Evolutionary conservation across 2,329 filamentous ascomycete species (phyloP).

Genomic region (Penicillium sp.): DNA sequence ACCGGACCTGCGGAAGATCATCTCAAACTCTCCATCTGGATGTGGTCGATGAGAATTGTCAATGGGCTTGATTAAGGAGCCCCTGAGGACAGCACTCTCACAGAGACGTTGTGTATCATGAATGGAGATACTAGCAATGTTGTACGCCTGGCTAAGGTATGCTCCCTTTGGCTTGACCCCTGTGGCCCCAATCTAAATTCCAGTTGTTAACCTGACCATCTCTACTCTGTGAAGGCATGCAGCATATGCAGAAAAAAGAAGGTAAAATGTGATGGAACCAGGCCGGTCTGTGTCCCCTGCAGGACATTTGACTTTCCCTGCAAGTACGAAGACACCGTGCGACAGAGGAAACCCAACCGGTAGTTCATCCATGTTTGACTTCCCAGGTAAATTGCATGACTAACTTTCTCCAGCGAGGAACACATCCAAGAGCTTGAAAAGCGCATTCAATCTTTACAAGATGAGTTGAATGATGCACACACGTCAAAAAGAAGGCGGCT

Average conservation of each 20-base stretch:
- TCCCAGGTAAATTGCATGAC: background rate
- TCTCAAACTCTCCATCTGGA: background rate
- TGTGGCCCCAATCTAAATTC: background rate
- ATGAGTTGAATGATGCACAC: constrained; percentile 2
- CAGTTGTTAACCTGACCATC: background rate
- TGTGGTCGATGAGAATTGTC: background rate
- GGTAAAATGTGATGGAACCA: constrained; percentile 15
- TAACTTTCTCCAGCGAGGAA: background rate
- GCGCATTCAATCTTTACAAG: constrained; percentile 1
- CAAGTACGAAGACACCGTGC: constrained; percentile 7
- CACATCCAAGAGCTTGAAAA: background rate
- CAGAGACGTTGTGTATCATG: background rate
- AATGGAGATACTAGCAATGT: background rate
- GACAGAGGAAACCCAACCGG: background rate
- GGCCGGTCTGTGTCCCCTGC: constrained; percentile 10
- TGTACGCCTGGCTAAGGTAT: constrained; percentile 5
- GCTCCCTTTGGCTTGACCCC: background rate
- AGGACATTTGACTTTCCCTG: constrained; percentile 10
- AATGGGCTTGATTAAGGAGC: background rate
- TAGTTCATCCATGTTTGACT: background rate
- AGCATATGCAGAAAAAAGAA: constrained; percentile 9
- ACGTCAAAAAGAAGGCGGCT: background rate
- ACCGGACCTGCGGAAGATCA: background rate
- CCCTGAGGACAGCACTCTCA: background rate
- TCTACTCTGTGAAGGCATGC: constrained; percentile 6